Conservation (phyloP, 306 rosid genomes). For the Neltuma alba region DNA sequence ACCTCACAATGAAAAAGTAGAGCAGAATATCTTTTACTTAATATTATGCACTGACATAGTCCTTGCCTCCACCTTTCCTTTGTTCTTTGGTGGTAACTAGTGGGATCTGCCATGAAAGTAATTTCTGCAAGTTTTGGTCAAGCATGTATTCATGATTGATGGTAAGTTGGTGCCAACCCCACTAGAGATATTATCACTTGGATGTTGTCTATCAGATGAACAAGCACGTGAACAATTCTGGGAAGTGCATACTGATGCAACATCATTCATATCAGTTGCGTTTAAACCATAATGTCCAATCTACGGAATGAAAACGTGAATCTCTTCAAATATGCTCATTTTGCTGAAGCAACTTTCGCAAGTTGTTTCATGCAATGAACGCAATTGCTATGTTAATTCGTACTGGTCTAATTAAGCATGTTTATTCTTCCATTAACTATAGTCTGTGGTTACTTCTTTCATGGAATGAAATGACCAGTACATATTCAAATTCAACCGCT, state of each 20-base stretch:
- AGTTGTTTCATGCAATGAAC: constrained; percentile 16
- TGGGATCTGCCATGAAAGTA: constrained; percentile 34
- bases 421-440: neutral
- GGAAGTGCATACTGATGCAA: neutral
- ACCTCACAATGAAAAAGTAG: neutral
- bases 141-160: constrained; percentile 28
- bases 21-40: neutral
- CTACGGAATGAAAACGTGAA: neutral
- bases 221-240: neutral
- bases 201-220: neutral
- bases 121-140: constrained; percentile 25
- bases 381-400: neutral
- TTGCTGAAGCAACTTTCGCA: constrained; percentile 2
- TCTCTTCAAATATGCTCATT: neutral
- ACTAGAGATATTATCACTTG: neutral
- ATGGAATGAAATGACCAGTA: neutral
- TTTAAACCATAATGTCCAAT: neutral
- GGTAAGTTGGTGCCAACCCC: constrained; percentile 29
- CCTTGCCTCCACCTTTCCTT: constrained; percentile 12
- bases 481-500: neutral
- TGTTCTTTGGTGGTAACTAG: constrained; percentile 32
- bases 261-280: neutral
- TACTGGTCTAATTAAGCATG: neutral
- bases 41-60: neutral
- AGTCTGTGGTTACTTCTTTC: neutral